Evolutionary conservation across 2,329 filamentous ascomycete genomes (phyloP).

Genomic region (Oidium heveae): DNA sequence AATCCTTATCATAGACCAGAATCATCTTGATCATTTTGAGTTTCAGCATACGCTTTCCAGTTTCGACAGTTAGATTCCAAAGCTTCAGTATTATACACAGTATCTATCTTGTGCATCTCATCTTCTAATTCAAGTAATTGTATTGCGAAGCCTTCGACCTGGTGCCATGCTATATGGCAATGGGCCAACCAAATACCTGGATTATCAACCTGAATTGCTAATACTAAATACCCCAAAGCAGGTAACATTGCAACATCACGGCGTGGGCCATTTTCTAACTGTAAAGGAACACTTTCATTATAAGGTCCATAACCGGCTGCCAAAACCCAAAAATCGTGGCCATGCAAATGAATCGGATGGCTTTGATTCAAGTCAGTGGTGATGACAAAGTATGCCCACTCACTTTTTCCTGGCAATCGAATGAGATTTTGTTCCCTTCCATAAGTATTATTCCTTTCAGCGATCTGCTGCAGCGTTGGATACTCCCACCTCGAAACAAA

Average conservation of each 20-base stretch:
- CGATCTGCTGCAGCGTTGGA: slow-evolving; percentile 19
- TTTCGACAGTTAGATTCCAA: not conserved
- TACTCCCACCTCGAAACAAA: slow-evolving; percentile 22
- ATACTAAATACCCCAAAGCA: slow-evolving; percentile 8
- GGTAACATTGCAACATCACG: slow-evolving; percentile 24
- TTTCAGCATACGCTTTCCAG: not conserved
- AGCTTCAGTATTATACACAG: not conserved
- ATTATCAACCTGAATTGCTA: slow-evolving; percentile 10
- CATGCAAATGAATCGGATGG: slow-evolving; percentile 22
- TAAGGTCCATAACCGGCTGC: slow-evolving; percentile 20
- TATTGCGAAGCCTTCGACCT: slow-evolving; percentile 23
- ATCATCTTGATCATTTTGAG: not conserved
- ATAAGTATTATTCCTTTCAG: slow-evolving; percentile 9
- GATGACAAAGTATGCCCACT: slow-evolving; percentile 13
- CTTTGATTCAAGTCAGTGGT: slow-evolving; percentile 6
- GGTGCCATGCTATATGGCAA: slow-evolving; percentile 23
- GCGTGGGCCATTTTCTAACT: slow-evolving; percentile 20
- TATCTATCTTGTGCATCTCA: not conserved
- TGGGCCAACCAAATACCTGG: slow-evolving; percentile 13
- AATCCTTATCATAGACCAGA: not conserved
- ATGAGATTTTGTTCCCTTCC: slow-evolving; percentile 7
- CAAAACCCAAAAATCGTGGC: slow-evolving; percentile 23
- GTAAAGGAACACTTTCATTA: slow-evolving; percentile 9
- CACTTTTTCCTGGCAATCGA: slow-evolving; percentile 7
- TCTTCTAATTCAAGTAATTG: slow-evolving; percentile 20